Percentiles rank a stretch among this genome's conserved stretches.
Evolutionary conservation across 371 early-diverging fungal genomes (phyloP).

Genomic region (Rhizopus sp.): DNA sequence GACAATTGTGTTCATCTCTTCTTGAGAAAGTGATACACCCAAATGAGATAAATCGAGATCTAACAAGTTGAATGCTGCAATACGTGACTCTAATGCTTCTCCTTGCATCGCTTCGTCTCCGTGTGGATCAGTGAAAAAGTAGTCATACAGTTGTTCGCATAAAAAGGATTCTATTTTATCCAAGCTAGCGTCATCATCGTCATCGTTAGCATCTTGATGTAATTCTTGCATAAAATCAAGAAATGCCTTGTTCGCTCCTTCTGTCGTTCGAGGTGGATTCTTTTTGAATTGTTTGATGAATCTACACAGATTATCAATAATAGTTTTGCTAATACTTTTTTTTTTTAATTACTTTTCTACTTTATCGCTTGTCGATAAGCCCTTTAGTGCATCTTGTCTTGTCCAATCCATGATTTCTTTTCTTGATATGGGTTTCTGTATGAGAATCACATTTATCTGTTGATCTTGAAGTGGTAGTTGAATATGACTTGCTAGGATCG

Average conservation of each 20-base stretch:
- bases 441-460: conserved; percentile 37
- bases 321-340: not conserved
- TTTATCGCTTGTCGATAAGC: conserved; percentile 11
- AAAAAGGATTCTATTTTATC: conserved; percentile 45
- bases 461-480: conserved; percentile 34
- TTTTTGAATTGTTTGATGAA: conserved; percentile 38
- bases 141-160: conserved; percentile 43
- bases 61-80: conserved; percentile 69
- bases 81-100: conserved; percentile 66
- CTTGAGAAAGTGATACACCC: conserved; percentile 52
- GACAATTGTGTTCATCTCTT: conserved; percentile 44
- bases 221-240: conserved; percentile 36
- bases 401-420: conserved; percentile 42
- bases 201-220: not conserved
- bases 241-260: conserved; percentile 24
- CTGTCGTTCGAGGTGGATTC: conserved; percentile 31
- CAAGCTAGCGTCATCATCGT: conserved; percentile 20
- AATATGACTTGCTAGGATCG: conserved; percentile 51
- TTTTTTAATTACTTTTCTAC: conserved; percentile 9
- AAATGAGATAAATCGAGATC: conserved; percentile 61
- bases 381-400: not conserved
- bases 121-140: conserved; percentile 25
- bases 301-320: conserved; percentile 7
- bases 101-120: conserved; percentile 63
- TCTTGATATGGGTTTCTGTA: conserved; percentile 48